These are phyloP conservation scores for Botrytis hyacinthi DNA, from an alignment of 2,329 filamentous ascomycete species.

Conservation along the genomic window DNA sequence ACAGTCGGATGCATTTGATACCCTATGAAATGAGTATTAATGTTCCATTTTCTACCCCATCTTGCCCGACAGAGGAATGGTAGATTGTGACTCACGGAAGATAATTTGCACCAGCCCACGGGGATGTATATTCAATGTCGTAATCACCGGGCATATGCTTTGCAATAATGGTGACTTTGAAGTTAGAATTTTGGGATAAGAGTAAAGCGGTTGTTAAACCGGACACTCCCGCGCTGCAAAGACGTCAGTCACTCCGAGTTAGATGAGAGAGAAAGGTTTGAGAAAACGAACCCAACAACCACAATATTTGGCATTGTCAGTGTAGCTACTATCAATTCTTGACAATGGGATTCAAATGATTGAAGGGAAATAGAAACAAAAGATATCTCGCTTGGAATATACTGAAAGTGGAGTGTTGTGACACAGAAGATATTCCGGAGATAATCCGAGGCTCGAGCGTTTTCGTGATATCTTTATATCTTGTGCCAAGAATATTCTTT, in stretches of 20 bases:
- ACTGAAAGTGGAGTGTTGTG: neutral
- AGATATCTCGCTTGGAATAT: neutral
- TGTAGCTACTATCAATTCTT: neutral
- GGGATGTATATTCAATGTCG: constrained; percentile 85
- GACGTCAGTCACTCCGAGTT: constrained; percentile 8
- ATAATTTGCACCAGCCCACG: constrained; percentile 83
- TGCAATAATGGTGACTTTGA: constrained; percentile 68
- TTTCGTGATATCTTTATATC: neutral
- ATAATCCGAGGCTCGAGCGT: neutral
- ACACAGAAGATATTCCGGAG: neutral
- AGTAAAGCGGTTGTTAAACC: constrained; percentile 64
- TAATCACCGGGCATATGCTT: constrained; percentile 95
- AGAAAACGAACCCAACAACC: constrained; percentile 38
- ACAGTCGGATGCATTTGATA: constrained; percentile 35
- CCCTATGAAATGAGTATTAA: constrained; percentile 37
- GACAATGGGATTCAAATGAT: neutral
- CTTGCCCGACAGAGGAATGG: neutral
- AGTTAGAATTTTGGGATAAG: constrained; percentile 53
- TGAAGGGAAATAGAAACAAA: neutral
- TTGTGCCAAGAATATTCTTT: neutral
- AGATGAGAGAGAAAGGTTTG: constrained; percentile 23
- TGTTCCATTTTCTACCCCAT: constrained; percentile 3
- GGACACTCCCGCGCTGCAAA: constrained; percentile 59
- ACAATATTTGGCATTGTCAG: constrained; percentile 41
- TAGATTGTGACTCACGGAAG: constrained; percentile 57